Evolutionary conservation across 176 grass and related monocot species (phyloP).

Genomic region (Elaeis guineensis): DNA sequence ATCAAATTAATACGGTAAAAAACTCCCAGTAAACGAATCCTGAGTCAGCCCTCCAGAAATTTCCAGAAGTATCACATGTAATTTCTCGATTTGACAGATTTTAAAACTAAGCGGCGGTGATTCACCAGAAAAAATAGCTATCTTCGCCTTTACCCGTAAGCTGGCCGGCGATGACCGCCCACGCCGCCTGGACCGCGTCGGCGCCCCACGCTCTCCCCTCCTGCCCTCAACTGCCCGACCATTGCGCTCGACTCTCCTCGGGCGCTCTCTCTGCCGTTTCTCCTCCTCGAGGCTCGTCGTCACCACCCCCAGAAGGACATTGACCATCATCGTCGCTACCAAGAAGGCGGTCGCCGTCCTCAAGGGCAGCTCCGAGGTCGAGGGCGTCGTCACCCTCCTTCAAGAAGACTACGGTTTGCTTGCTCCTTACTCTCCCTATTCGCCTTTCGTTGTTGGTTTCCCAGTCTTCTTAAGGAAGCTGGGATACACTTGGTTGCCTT

Average conservation of each 20-base stretch:
- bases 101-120: no score
- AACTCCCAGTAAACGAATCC: no score
- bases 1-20: no score
- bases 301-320: slow-evolving; percentile 11
- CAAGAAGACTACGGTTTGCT: slow-evolving; percentile 64
- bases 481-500: no score
- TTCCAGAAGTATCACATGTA: no score
- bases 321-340: slow-evolving; percentile 42
- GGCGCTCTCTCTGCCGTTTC: slow-evolving; percentile 23
- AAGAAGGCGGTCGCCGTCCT: slow-evolving; percentile 88
- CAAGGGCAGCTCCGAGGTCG: slow-evolving; percentile 68
- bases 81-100: no score
- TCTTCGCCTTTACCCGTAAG: no score
- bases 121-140: no score
- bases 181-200: slow-evolving; percentile 35
- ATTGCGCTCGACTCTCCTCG: slow-evolving; percentile 35
- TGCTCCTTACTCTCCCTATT: neutral
- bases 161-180: slow-evolving; percentile 48
- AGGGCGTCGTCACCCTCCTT: slow-evolving; percentile 71
- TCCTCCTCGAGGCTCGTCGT: neutral
- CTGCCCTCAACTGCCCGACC: slow-evolving; percentile 53
- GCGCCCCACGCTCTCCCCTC: slow-evolving; percentile 1
- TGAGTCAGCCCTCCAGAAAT: no score
- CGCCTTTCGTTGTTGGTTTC: neutral
- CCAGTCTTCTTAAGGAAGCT: no score